These are phyloP conservation scores for Phyllosticta citrichinensis DNA, from an alignment of 2,329 filamentous ascomycete species.

Conservation along the genomic window DNA sequence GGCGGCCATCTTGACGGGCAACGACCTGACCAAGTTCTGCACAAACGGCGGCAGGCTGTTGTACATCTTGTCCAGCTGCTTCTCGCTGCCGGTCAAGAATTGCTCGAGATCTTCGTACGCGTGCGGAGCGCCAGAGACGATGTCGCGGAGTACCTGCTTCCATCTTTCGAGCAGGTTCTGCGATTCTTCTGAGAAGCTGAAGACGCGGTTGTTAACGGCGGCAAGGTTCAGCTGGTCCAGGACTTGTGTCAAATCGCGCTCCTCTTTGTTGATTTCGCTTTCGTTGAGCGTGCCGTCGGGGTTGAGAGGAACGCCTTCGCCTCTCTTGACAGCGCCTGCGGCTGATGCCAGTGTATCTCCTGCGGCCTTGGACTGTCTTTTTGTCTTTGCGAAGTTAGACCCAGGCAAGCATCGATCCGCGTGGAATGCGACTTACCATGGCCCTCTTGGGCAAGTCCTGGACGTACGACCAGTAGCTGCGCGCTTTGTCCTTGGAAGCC, in stretches of 20 bases:
- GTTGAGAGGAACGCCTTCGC: constrained; percentile 17
- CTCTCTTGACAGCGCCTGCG: constrained; percentile 22
- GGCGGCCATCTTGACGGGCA: constrained; percentile 72
- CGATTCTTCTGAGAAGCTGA: constrained; percentile 75
- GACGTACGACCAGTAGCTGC: constrained; percentile 13
- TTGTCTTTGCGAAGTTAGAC: constrained; percentile 13
- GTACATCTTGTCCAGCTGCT: constrained; percentile 54
- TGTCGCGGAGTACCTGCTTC: constrained; percentile 82
- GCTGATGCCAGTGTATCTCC: constrained; percentile 22
- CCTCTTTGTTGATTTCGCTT: constrained; percentile 43
- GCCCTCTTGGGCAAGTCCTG: constrained; percentile 8
- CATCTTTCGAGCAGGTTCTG: constrained; percentile 74
- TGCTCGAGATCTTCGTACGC: constrained; percentile 82
- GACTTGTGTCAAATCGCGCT: constrained; percentile 64
- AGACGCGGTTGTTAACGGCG: constrained; percentile 74
- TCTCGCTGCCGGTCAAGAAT: constrained; percentile 52
- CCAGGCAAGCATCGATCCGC: not conserved
- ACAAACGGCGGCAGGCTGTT: constrained; percentile 63
- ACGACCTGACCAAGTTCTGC: constrained; percentile 73
- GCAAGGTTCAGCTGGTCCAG: constrained; percentile 78
- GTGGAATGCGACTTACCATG: not conserved
- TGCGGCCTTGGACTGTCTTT: constrained; percentile 26
- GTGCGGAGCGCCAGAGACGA: constrained; percentile 85
- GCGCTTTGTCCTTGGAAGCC: constrained; percentile 21
- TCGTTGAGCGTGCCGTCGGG: constrained; percentile 24